phyloP scores from a whole-genome alignment of 1,284 basidiomycete genomes.

The Sanghuangporus baumii region DNA sequence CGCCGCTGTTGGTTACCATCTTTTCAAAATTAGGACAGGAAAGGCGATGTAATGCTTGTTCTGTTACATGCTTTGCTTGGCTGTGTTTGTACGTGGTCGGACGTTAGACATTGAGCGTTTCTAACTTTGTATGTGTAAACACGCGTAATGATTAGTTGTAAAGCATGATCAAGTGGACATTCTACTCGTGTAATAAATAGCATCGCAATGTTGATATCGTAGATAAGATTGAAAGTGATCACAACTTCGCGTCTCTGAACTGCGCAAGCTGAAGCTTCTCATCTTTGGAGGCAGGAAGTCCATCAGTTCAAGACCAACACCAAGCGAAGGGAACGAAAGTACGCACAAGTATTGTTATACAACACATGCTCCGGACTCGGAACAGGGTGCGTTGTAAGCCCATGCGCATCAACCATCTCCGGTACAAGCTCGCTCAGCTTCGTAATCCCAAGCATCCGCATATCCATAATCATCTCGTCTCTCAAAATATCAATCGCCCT shows the following conservation, averaged over 20 bases:
- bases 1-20: constrained; percentile 8
- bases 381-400: constrained; percentile 34
- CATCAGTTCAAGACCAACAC: not conserved
- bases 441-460: constrained; percentile 46
- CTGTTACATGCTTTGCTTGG: not conserved
- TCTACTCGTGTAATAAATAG: too few relatives aligned
- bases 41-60: not conserved
- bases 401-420: constrained; percentile 34
- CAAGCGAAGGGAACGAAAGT: not conserved
- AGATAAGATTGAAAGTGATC: not conserved
- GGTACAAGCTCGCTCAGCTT: constrained; percentile 43
- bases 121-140: not conserved
- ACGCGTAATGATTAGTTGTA: not conserved
- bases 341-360: constrained; percentile 49
- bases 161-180: not conserved
- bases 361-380: constrained; percentile 40
- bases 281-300: constrained; percentile 16
- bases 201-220: too few relatives aligned
- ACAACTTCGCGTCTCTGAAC: constrained; percentile 19
- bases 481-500: constrained; percentile 45
- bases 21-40: not conserved
- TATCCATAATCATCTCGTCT: constrained; percentile 51
- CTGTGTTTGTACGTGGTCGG: not conserved
- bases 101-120: not conserved
- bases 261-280: constrained; percentile 20